These are phyloP conservation scores for Dryas octopetala DNA, from an alignment of 306 rosid genomes.

Conservation along the genomic window DNA sequence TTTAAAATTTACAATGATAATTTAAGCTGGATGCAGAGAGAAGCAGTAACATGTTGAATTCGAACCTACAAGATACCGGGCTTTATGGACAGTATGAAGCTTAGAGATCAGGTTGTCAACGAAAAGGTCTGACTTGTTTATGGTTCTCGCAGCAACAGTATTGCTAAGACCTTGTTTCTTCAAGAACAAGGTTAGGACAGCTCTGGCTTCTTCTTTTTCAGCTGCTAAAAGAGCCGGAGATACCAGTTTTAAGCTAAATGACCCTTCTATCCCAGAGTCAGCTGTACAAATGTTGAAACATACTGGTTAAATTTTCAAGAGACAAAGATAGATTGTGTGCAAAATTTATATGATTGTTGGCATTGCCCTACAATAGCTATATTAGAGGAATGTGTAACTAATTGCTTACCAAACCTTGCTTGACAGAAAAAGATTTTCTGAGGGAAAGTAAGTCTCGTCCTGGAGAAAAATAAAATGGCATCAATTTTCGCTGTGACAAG, in stretches of 20 bases:
- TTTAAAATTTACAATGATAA: conserved; percentile 7
- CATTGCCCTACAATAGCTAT: conserved; percentile 17
- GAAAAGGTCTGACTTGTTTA: conserved; percentile 71
- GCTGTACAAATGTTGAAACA: conserved; percentile 29
- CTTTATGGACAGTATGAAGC: conserved; percentile 81
- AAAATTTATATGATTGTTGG: neutral
- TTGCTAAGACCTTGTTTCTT: conserved; percentile 81
- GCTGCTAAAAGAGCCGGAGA: conserved; percentile 70
- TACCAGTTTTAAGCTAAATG: conserved; percentile 42
- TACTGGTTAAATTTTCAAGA: conserved; percentile 9
- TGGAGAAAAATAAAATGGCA: conserved; percentile 30
- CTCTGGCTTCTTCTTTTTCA: conserved; percentile 96
- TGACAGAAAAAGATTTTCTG: conserved; percentile 52
- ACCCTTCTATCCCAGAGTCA: conserved; percentile 53
- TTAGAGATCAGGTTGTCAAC: conserved; percentile 69
- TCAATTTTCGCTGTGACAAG: neutral
- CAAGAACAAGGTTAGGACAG: conserved; percentile 74
- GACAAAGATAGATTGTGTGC: neutral
- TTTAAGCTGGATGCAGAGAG: neutral
- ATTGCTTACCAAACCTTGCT: conserved; percentile 61
- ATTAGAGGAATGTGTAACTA: conserved; percentile 14
- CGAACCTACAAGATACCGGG: conserved; percentile 95
- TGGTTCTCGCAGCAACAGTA: conserved; percentile 70
- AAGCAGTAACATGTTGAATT: conserved; percentile 36
- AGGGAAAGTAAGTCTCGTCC: conserved; percentile 52